A percentile compares a stretch with the other conserved stretches of the same genome.
Conservation (phyloP, 1,284 basidiomycete species). For the Leccinum fallax region DNA sequence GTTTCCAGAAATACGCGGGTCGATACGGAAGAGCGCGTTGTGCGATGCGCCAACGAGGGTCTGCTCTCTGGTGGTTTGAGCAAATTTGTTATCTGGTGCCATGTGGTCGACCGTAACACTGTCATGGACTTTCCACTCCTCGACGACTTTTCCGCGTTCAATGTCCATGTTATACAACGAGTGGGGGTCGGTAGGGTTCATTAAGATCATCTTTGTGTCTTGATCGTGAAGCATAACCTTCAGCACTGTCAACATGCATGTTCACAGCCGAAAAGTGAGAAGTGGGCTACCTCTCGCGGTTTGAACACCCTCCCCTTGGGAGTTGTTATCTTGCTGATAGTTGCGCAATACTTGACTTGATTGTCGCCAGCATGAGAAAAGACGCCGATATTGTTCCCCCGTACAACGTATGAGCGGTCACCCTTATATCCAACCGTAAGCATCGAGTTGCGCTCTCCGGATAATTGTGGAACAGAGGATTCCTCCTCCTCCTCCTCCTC, state of each 20-base stretch:
- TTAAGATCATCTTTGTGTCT: constrained; percentile 94
- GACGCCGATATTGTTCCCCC: constrained; percentile 97
- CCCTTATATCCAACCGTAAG: constrained; percentile 96
- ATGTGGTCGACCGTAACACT: constrained; percentile 86
- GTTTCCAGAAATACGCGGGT: constrained; percentile 88
- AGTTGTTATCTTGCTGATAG: constrained; percentile 85
- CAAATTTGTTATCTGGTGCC: constrained; percentile 93
- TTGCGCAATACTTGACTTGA: constrained; percentile 85
- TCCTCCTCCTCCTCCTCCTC: constrained; percentile 64
- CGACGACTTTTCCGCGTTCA: constrained; percentile 95
- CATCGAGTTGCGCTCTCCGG: constrained; percentile 81
- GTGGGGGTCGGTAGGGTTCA: constrained; percentile 84
- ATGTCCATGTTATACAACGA: constrained; percentile 93
- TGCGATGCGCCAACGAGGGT: constrained; percentile 92
- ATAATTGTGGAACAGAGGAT: constrained; percentile 42
- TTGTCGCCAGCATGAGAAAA: constrained; percentile 85
- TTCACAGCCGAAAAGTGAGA: not conserved
- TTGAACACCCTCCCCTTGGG: constrained; percentile 84
- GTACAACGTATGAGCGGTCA: constrained; percentile 93
- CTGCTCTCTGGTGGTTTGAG: constrained; percentile 90
- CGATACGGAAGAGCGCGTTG: constrained; percentile 96
- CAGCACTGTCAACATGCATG: constrained; percentile 15
- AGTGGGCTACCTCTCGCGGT: constrained; percentile 74
- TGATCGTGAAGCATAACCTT: constrained; percentile 98
- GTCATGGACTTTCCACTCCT: constrained; percentile 98